Evolutionary conservation across 2,329 filamentous ascomycete species (phyloP).

Genomic region (Colletotrichum scovillei): DNA sequence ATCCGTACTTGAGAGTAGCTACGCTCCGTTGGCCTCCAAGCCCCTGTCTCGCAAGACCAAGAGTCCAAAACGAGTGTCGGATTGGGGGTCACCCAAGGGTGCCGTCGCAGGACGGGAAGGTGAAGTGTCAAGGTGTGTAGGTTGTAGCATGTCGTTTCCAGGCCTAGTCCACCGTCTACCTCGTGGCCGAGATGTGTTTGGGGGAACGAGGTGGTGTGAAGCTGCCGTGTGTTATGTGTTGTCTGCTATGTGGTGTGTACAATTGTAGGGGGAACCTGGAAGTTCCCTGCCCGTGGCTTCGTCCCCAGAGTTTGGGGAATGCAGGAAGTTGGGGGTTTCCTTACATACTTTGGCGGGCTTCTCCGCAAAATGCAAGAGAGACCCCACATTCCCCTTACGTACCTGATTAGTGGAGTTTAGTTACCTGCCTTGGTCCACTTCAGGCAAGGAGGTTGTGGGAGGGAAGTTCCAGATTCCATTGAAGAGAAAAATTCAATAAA

Average conservation of each 20-base stretch:
- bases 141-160: background rate
- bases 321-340: slow-evolving; percentile 18
- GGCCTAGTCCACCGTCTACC: background rate
- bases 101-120: background rate
- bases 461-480: background rate
- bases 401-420: slow-evolving; percentile 6
- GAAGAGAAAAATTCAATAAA: background rate
- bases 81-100: slow-evolving; percentile 3
- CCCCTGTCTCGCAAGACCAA: slow-evolving; percentile 12
- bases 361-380: slow-evolving; percentile 24
- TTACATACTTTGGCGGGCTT: slow-evolving; percentile 12
- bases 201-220: background rate
- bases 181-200: slow-evolving; percentile 16
- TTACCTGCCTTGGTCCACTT: background rate
- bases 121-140: background rate
- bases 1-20: too few relatives aligned
- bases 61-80: slow-evolving; percentile 2
- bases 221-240: too few relatives aligned
- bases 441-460: background rate
- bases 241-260: too few relatives aligned
- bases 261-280: background rate
- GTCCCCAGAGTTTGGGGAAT: slow-evolving; percentile 27
- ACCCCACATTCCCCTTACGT: slow-evolving; percentile 31
- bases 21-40: background rate
- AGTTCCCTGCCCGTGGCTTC: background rate